Evolutionary conservation across 371 early-diverging fungal genomes (phyloP).

Genomic region (Mortierella polycephala): DNA sequence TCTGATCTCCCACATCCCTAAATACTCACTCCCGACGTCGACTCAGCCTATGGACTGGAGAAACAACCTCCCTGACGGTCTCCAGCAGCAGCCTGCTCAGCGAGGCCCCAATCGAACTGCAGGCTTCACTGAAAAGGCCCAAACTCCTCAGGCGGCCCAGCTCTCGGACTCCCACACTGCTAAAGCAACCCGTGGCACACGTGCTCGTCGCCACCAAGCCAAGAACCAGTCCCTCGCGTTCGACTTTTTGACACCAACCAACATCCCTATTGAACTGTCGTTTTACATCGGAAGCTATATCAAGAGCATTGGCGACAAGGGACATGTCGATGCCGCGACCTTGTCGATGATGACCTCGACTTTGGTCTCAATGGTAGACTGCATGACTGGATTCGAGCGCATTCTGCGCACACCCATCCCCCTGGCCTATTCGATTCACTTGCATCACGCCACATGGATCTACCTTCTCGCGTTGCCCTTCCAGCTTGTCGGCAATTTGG

Average conservation of each 20-base stretch:
- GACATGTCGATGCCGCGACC: constrained; percentile 43
- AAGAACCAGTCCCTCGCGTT: constrained; percentile 38
- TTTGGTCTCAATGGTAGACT: constrained; percentile 56
- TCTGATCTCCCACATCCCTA: constrained; percentile 53
- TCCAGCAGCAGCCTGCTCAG: constrained; percentile 4
- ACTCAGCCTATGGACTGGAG: constrained; percentile 51
- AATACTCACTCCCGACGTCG: constrained; percentile 51
- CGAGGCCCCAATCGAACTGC: not conserved
- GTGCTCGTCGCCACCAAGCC: constrained; percentile 15
- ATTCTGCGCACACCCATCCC: constrained; percentile 86
- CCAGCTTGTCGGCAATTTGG: constrained; percentile 63
- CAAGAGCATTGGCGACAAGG: constrained; percentile 34
- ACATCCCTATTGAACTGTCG: constrained; percentile 60
- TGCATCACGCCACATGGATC: constrained; percentile 75
- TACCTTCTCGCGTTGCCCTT: constrained; percentile 78
- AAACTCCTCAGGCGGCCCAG: not conserved
- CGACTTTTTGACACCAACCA: constrained; percentile 52
- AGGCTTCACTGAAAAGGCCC: constrained; percentile 8
- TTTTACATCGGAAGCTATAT: constrained; percentile 59
- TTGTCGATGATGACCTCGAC: constrained; percentile 50
- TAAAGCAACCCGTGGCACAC: constrained; percentile 4
- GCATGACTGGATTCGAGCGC: constrained; percentile 74
- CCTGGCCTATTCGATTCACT: constrained; percentile 82
- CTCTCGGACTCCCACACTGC: not conserved
- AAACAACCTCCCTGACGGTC: constrained; percentile 20